Conservation (phyloP, 257 asterid genomes). For the Anisodus acutangulus region DNA sequence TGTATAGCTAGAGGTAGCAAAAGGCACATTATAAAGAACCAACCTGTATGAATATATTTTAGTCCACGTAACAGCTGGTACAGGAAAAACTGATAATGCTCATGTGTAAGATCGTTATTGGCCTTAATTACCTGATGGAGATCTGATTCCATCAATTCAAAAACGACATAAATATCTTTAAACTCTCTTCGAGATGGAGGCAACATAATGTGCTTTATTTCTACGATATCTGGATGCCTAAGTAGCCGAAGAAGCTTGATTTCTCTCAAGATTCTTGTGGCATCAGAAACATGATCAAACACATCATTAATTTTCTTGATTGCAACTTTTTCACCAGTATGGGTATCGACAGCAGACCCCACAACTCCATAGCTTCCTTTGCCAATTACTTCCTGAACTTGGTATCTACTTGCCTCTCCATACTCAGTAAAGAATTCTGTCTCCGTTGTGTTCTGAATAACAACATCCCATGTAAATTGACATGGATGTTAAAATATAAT, state of each 20-base stretch:
- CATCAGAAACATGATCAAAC: conserved; percentile 95
- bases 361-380: conserved; percentile 99
- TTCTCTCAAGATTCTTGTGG: conserved; percentile 92
- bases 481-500: neutral
- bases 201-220: conserved; percentile 38
- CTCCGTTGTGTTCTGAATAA: conserved; percentile 63
- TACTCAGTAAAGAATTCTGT: conserved; percentile 91
- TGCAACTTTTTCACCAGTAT: conserved; percentile 93
- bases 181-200: conserved; percentile 35
- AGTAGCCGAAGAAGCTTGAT: conserved; percentile 92
- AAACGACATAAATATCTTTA: conserved; percentile 38
- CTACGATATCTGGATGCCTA: conserved; percentile 93
- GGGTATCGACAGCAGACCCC: conserved; percentile 84
- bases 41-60: conserved; percentile 88
- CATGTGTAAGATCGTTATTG: conserved; percentile 70
- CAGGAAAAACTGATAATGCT: conserved; percentile 88
- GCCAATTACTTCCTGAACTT: conserved; percentile 93
- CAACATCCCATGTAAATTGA: conserved; percentile 23
- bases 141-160: conserved; percentile 38
- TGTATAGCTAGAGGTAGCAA: neutral
- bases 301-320: conserved; percentile 96
- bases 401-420: conserved; percentile 92
- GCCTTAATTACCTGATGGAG: conserved; percentile 35
- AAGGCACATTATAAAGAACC: conserved; percentile 27
- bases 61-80: conserved; percentile 95